A percentile compares a stretch with the other conserved stretches of the same genome.
These are phyloP conservation scores for Endocalyx cinctus DNA, from an alignment of 2,329 filamentous ascomycete genomes.

Conservation along the genomic window DNA sequence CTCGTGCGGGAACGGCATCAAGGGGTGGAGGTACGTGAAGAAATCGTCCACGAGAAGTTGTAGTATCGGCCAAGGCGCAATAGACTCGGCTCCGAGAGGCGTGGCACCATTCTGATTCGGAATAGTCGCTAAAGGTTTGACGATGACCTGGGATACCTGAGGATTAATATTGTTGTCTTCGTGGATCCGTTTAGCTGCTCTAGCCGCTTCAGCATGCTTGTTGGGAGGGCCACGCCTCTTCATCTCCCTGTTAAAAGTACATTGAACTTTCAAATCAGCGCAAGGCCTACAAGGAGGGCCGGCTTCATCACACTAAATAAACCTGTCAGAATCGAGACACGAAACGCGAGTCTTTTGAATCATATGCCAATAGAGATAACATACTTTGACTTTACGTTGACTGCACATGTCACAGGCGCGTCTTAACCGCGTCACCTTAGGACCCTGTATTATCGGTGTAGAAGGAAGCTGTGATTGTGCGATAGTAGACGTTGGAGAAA, in stretches of 20 bases:
- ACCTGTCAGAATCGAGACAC: too few species aligned
- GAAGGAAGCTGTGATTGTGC: conserved; percentile 4
- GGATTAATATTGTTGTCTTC: conserved; percentile 28
- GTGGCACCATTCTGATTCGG: conserved; percentile 30
- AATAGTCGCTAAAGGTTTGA: conserved; percentile 45
- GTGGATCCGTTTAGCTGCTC: conserved; percentile 45
- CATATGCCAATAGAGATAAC: conserved; percentile 3
- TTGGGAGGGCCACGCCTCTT: conserved; percentile 57
- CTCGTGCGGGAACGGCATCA: conserved; percentile 74
- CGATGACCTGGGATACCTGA: conserved; percentile 41
- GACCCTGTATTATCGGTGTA: conserved; percentile 8
- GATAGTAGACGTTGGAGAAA: too few species aligned
- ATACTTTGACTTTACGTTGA: conserved; percentile 54
- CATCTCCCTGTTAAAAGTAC: conserved; percentile 53
- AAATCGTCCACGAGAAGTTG: conserved; percentile 73
- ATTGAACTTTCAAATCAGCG: conserved; percentile 52
- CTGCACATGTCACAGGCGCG: conserved; percentile 60
- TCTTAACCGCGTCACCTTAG: conserved; percentile 51
- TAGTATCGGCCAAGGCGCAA: conserved; percentile 65
- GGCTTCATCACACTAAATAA: conserved; percentile 48
- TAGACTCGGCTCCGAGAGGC: conserved; percentile 59
- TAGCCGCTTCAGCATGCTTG: conserved; percentile 53
- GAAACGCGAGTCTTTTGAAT: too few species aligned
- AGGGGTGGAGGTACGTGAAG: conserved; percentile 76
- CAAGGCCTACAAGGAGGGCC: conserved; percentile 54